phyloP scores from a whole-genome alignment of 176 grass and related monocot genomes.

The Rhynchospora tenuis region DNA sequence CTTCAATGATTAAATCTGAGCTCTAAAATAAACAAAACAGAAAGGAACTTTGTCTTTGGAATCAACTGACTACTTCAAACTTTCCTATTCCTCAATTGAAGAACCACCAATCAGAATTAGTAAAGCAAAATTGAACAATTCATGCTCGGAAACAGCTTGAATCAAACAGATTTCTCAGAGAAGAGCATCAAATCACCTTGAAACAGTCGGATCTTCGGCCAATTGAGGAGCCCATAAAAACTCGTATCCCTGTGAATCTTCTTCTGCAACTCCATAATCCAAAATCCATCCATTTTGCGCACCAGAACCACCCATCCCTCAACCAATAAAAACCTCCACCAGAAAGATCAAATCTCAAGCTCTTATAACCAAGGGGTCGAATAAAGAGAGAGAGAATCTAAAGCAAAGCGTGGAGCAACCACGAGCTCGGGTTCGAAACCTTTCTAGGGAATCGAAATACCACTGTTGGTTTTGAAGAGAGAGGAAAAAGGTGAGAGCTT shows the following conservation, averaged over 20 bases:
- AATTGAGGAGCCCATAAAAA: slow-evolving; percentile 57
- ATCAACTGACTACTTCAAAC: background rate
- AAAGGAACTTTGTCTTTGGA: background rate
- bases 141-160: background rate
- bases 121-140: background rate
- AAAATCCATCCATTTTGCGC: slow-evolving; percentile 56
- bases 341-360: slow-evolving; percentile 10
- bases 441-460: slow-evolving; percentile 28
- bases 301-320: slow-evolving; percentile 6
- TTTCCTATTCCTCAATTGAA: background rate
- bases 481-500: slow-evolving; percentile 1
- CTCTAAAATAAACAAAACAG: background rate
- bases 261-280: slow-evolving; percentile 55
- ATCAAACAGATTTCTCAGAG: background rate
- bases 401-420: slow-evolving; percentile 16
- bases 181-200: slow-evolving; percentile 31
- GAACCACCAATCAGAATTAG: background rate
- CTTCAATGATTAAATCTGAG: background rate
- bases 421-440: slow-evolving; percentile 10
- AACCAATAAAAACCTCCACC: background rate
- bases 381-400: background rate
- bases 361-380: background rate
- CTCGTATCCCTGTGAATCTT: slow-evolving; percentile 54
- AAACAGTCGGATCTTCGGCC: slow-evolving; percentile 54
- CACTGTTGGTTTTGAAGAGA: background rate